Conservation (phyloP, 805 yeast genomes). For the Trichomonascus vanleenenianus region DNA sequence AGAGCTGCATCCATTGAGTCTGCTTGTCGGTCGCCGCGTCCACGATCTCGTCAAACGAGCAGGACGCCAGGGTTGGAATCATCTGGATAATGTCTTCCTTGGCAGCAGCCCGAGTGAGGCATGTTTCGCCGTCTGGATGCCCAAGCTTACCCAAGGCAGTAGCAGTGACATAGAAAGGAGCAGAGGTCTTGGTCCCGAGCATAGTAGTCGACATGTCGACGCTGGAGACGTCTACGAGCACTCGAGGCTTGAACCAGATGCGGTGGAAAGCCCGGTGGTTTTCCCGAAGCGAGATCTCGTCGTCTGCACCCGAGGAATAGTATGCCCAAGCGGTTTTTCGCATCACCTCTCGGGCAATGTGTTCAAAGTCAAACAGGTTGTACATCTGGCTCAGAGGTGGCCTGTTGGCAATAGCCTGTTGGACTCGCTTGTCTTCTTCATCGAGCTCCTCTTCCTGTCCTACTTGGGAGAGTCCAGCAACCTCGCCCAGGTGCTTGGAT, state of each 20-base stretch:
- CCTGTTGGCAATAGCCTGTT: constrained; percentile 38
- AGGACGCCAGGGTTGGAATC: constrained; percentile 89
- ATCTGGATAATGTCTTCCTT: constrained; percentile 68
- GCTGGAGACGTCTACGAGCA: constrained; percentile 71
- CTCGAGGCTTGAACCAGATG: constrained; percentile 76
- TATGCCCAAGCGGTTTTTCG: constrained; percentile 85
- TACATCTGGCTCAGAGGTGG: constrained; percentile 67
- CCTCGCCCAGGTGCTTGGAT: constrained; percentile 53
- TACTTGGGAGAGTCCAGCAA: constrained; percentile 17
- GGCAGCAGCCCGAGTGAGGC: constrained; percentile 76
- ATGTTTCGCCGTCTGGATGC: constrained; percentile 87
- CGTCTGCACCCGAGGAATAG: constrained; percentile 87
- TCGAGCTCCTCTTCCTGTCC: constrained; percentile 33
- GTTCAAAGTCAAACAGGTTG: constrained; percentile 81
- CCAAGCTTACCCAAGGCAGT: constrained; percentile 91
- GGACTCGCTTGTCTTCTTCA: constrained; percentile 36
- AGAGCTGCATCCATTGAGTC: constrained; percentile 82
- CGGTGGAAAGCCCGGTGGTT: constrained; percentile 87
- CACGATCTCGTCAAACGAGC: constrained; percentile 78
- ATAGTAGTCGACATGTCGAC: constrained; percentile 65
- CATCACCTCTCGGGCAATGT: constrained; percentile 72
- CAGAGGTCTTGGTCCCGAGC: constrained; percentile 60
- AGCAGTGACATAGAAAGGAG: constrained; percentile 86
- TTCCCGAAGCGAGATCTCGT: constrained; percentile 82
- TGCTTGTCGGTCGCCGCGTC: constrained; percentile 61